phyloP scores from a whole-genome alignment of 805 yeast species.

The Blastobotrys americana region DNA sequence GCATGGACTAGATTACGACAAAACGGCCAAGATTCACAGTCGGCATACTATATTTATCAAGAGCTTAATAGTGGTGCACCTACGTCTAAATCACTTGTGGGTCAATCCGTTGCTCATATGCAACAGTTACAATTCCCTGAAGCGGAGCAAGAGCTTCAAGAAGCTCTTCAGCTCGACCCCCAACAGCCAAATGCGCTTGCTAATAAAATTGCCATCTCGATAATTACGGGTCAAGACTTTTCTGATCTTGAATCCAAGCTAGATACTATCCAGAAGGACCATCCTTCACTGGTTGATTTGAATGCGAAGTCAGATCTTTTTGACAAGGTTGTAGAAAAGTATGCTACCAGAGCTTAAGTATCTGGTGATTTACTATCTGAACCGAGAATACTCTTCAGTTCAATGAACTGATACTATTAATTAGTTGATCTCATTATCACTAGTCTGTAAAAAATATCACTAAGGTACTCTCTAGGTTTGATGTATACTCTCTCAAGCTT shows the following conservation, averaged over 20 bases:
- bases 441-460: no score
- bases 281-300: slow-evolving; percentile 51
- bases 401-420: no score
- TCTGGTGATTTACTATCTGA: no score
- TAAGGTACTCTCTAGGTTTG: no score
- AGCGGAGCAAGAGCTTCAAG: slow-evolving; percentile 49
- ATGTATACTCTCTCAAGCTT: no score
- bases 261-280: slow-evolving; percentile 43
- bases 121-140: slow-evolving; percentile 78
- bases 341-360: slow-evolving; percentile 15
- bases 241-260: slow-evolving; percentile 42
- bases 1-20: slow-evolving; percentile 54
- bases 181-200: slow-evolving; percentile 41
- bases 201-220: slow-evolving; percentile 56
- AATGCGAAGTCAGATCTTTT: slow-evolving; percentile 57
- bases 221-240: slow-evolving; percentile 43
- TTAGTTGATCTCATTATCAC: no score
- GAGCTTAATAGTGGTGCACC: slow-evolving; percentile 57
- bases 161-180: slow-evolving; percentile 38
- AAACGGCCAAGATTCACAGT: slow-evolving; percentile 33
- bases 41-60: slow-evolving; percentile 46
- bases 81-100: slow-evolving; percentile 46
- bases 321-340: slow-evolving; percentile 47
- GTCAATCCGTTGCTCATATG: slow-evolving; percentile 66
- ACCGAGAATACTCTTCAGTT: no score